Base-by-base conservation (phyloP, 768 basidiomycete genomes). In the Vararia minispora region DNA sequence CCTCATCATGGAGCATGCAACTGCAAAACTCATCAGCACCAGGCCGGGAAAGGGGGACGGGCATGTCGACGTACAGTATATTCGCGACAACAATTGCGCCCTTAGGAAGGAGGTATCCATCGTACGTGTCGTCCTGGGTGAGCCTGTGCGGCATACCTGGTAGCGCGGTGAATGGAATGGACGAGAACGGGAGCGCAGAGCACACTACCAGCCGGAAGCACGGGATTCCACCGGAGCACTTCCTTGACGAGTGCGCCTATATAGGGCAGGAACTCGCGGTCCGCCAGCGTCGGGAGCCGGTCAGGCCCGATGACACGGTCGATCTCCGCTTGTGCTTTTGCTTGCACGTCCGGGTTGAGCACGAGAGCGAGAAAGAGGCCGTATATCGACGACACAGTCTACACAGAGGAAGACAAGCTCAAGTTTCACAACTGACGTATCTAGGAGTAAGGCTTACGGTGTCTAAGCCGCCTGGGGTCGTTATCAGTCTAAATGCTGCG, bases 381-480 rank as follows among this genome's bases (percentile, higher is more conserved):
- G 4, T 30, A 22, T 5, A 52, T 21, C 2, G 36, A 33, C 8
- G 46, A 41, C 14, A 29, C 39, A 1, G 39, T 51, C 51, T 38
- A 17, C 26, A 28, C 25, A 8, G 32, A 29, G n/a, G n/a, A n/a
- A n/a, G n/a, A n/a, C n/a, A n/a, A n/a, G n/a, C n/a, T n/a, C n/a
- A n/a, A n/a, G n/a, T n/a, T n/a, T n/a, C n/a, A n/a, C n/a, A n/a
- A n/a, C n/a, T n/a, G n/a, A n/a, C n/a, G n/a, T n/a, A n/a, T n/a
- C n/a, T n/a, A 13, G 33, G 9, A 9, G 32, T 33, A 18, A 9
- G 10, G 46, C 55, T 40, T 22, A 64, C 62, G 11, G 64, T 66
- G 42, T 65, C 64, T 23, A 58, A 59, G 13, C 62, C 63, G n/a
- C 58, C 64, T 21, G 56, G 43, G 41, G 58, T 61, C 13, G 62